phyloP scores from a whole-genome alignment of 176 grass and related monocot species.

The Oryza meyeriana region DNA sequence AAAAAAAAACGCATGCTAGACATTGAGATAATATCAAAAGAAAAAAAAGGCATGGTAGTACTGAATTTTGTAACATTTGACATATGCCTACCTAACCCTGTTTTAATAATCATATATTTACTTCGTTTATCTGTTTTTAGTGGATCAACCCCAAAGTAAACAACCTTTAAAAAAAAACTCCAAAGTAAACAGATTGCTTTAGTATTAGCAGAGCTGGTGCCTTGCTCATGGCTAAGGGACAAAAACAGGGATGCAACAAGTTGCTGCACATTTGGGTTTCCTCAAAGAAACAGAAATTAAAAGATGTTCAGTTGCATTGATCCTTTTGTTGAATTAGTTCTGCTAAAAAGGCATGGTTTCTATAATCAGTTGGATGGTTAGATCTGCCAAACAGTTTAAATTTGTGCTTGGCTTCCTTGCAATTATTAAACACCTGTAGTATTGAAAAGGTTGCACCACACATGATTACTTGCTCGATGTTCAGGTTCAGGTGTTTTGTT shows the following conservation, averaged over 20 bases:
- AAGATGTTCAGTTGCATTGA: neutral
- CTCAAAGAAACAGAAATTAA: neutral
- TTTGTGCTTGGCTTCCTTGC: neutral
- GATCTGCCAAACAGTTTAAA: neutral
- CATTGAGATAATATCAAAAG: neutral
- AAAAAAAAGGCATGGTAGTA: neutral
- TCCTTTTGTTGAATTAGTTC: neutral
- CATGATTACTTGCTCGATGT: neutral
- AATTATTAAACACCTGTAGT: neutral
- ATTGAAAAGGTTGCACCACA: conserved; percentile 13
- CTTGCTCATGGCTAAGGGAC: neutral
- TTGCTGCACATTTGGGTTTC: neutral
- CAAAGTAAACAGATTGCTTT: neutral
- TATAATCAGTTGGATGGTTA: neutral
- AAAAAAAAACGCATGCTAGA: neutral
- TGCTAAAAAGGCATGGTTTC: neutral
- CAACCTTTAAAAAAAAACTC: too few species aligned
- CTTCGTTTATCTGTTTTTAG: neutral
- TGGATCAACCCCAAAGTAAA: neutral
- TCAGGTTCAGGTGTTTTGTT: conserved; percentile 2
- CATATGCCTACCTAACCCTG: neutral
- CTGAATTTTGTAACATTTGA: neutral
- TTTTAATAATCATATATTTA: neutral
- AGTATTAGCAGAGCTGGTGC: neutral
- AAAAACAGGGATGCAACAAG: neutral